Conservation (phyloP, 1,284 basidiomycete genomes). For the Cryptococcus sp. region DNA sequence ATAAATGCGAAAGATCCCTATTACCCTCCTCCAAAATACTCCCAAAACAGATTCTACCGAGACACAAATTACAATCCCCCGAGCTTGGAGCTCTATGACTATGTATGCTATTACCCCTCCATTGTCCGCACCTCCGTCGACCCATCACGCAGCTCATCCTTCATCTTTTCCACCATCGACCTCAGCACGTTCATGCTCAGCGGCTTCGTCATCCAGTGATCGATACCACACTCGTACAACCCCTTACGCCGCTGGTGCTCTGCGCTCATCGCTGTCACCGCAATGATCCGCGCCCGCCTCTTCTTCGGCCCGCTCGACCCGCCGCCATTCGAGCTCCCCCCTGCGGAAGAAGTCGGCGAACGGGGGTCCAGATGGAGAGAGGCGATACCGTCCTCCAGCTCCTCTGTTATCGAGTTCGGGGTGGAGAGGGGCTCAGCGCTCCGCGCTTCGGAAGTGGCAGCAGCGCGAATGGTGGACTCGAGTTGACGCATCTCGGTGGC, state of each 20-base stretch:
- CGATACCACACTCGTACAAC: constrained; percentile 43
- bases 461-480: constrained; percentile 20
- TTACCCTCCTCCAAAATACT: too few species aligned
- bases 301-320: background rate
- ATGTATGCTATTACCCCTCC: background rate
- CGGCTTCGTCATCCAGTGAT: constrained; percentile 43
- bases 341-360: background rate
- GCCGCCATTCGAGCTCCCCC: background rate
- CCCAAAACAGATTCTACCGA: too few species aligned
- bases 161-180: constrained; percentile 15
- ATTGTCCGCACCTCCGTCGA: background rate
- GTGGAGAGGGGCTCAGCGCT: background rate
- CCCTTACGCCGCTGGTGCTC: constrained; percentile 42
- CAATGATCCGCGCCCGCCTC: constrained; percentile 39
- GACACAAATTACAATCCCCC: too few species aligned
- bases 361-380: background rate
- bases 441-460: background rate
- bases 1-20: too few species aligned
- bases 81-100: background rate
- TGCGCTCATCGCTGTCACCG: constrained; percentile 45
- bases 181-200: constrained; percentile 24
- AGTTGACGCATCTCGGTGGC: constrained; percentile 37
- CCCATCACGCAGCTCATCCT: constrained; percentile 9
- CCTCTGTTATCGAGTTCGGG: background rate
- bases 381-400: background rate